Evolutionary conservation across 1,284 basidiomycete genomes (phyloP).

Genomic region (Irpex sp.): DNA sequence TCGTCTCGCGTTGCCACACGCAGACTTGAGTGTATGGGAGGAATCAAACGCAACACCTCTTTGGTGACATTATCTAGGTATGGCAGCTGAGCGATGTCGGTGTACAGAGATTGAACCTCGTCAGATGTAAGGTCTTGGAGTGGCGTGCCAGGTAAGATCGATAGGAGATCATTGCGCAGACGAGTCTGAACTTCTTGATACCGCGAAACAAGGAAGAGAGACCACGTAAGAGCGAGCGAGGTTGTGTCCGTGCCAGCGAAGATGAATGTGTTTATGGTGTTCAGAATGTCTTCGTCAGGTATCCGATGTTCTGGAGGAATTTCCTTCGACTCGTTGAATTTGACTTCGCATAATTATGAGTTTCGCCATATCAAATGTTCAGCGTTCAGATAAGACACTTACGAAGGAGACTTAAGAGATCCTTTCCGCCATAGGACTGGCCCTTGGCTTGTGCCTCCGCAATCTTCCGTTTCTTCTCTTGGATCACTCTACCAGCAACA

Average conservation of each 20-base stretch:
- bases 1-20: slow-evolving; percentile 74
- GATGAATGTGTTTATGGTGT: slow-evolving; percentile 84
- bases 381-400: slow-evolving; percentile 23
- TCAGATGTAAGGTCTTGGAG: slow-evolving; percentile 48
- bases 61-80: slow-evolving; percentile 75
- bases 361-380: slow-evolving; percentile 4
- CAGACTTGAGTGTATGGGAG: slow-evolving; percentile 78
- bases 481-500: slow-evolving; percentile 65
- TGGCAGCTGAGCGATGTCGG: slow-evolving; percentile 56
- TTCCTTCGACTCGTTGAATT: slow-evolving; percentile 66
- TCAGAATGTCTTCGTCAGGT: slow-evolving; percentile 75
- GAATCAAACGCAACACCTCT: slow-evolving; percentile 71
- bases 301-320: slow-evolving; percentile 66
- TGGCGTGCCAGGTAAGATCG: slow-evolving; percentile 34
- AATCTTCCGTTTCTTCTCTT: slow-evolving; percentile 69
- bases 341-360: slow-evolving; percentile 43
- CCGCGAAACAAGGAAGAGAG: slow-evolving; percentile 64
- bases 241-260: slow-evolving; percentile 87
- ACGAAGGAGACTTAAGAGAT: slow-evolving; percentile 67
- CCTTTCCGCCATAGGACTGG: slow-evolving; percentile 48
- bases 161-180: slow-evolving; percentile 58
- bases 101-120: slow-evolving; percentile 57
- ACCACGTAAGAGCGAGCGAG: slow-evolving; percentile 77
- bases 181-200: slow-evolving; percentile 60
- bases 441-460: slow-evolving; percentile 50